Conservation (phyloP, 176 grass and related monocot species). For the Bonia amplexicaulis region DNA sequence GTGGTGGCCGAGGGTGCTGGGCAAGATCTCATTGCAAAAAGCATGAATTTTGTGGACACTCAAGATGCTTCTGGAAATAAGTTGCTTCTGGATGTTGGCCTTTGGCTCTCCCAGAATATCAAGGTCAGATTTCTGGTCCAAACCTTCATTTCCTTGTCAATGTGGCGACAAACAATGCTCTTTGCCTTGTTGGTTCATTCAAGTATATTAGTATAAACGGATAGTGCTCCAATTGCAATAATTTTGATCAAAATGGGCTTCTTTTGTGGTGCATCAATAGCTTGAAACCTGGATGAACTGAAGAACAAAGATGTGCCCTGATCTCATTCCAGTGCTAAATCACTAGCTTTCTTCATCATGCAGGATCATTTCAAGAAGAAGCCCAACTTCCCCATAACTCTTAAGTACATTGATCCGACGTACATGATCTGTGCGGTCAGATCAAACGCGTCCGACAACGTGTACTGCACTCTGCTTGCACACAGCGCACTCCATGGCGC, state of each 20-base stretch:
- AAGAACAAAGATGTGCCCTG: neutral
- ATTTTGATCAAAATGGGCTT: neutral
- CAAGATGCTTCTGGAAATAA: constrained; percentile 98
- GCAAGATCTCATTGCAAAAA: constrained; percentile 77
- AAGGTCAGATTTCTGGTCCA: constrained; percentile 59
- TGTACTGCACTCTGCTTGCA: constrained; percentile 83
- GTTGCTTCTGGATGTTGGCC: constrained; percentile 85
- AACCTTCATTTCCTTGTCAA: constrained; percentile 24
- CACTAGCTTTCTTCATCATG: neutral
- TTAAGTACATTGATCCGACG: constrained; percentile 89
- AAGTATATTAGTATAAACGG: neutral
- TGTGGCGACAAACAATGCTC: neutral
- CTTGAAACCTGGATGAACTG: neutral
- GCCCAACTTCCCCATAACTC: constrained; percentile 67
- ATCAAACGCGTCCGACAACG: constrained; percentile 88
- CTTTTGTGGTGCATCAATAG: neutral
- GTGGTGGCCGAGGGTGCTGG: constrained; percentile 98
- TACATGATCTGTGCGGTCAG: constrained; percentile 89
- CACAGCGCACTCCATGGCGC: constrained; percentile 84
- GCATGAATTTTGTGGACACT: constrained; percentile 60
- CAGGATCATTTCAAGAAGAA: constrained; percentile 83
- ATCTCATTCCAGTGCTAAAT: constrained; percentile 24
- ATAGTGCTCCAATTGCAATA: neutral
- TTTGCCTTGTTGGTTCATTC: neutral
- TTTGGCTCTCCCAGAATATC: constrained; percentile 95